These are phyloP conservation scores for Stygiomarasmius scandens DNA, from an alignment of 1,284 basidiomycete genomes.

Conservation along the genomic window DNA sequence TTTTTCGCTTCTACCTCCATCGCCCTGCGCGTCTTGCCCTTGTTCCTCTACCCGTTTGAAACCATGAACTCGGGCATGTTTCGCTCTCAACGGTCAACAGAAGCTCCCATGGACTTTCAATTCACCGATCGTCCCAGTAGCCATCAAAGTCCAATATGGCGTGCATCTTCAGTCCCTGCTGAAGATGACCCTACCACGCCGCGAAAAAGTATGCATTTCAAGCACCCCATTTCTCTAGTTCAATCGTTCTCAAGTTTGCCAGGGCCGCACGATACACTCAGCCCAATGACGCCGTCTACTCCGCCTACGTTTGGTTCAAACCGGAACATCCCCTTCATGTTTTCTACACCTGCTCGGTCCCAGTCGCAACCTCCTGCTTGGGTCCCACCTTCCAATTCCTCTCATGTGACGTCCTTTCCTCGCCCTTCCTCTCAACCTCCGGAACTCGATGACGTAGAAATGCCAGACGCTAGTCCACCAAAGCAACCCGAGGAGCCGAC, in stretches of 20 bases:
- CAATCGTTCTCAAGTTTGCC: conserved; percentile 1
- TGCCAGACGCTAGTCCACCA: conserved; percentile 70
- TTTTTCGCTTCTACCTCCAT: not conserved
- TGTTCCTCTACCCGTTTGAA: conserved; percentile 3
- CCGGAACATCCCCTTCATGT: conserved; percentile 70
- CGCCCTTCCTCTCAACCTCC: conserved; percentile 30
- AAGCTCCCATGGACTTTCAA: conserved; percentile 83
- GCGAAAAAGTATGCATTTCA: conserved; percentile 62
- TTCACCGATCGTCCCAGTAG: conserved; percentile 58
- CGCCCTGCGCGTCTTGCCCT: not conserved
- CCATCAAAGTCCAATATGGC: conserved; percentile 59
- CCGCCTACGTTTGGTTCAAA: conserved; percentile 63
- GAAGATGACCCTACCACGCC: conserved; percentile 51
- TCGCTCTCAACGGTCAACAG: conserved; percentile 54
- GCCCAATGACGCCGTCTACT: conserved; percentile 46
- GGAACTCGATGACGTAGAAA: conserved; percentile 71
- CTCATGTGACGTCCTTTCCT: conserved; percentile 62
- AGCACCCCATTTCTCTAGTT: not conserved
- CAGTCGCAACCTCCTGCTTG: conserved; percentile 57
- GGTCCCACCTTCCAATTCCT: conserved; percentile 62
- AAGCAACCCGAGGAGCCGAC: conserved; percentile 38
- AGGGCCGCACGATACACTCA: conserved; percentile 60
- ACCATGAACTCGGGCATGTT: conserved; percentile 34
- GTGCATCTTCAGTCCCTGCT: conserved; percentile 28
- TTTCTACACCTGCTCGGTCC: conserved; percentile 55